Evolutionary conservation across 2,329 filamentous ascomycete genomes (phyloP).

Genomic region (Aspergillus niger): DNA sequence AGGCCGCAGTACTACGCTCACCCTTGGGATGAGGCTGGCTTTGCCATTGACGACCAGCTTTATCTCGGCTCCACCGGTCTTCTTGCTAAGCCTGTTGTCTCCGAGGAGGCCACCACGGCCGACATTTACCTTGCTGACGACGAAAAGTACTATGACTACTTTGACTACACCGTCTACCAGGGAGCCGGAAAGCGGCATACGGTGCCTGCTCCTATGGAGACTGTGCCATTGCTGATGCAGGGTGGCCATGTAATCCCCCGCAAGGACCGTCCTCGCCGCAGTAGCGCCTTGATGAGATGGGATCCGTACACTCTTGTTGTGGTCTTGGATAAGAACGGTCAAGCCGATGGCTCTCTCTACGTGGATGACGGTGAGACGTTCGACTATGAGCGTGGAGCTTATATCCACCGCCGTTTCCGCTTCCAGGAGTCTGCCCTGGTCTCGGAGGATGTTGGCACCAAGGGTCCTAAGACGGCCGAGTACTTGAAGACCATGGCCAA

Average conservation of each 20-base stretch:
- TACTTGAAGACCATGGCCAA: conserved; percentile 79
- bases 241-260: conserved; percentile 90
- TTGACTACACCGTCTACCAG: conserved; percentile 76
- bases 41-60: conserved; percentile 87
- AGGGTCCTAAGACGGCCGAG: conserved; percentile 65
- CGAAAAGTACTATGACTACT: conserved; percentile 94
- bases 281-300: conserved; percentile 83
- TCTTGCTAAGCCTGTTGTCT: conserved; percentile 86
- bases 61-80: conserved; percentile 87
- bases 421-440: conserved; percentile 63
- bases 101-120: conserved; percentile 69
- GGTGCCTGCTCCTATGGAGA: conserved; percentile 76
- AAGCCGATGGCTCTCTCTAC: conserved; percentile 81
- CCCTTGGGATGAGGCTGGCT: conserved; percentile 81
- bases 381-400: conserved; percentile 81
- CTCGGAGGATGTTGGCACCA: conserved; percentile 67
- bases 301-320: conserved; percentile 94
- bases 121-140: conserved; percentile 87
- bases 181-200: conserved; percentile 70
- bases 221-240: conserved; percentile 86
- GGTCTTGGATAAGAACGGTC: conserved; percentile 65
- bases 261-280: conserved; percentile 83
- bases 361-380: conserved; percentile 93
- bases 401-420: conserved; percentile 79
- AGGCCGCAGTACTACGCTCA: conserved; percentile 92